These are phyloP conservation scores for Geosmithia flava DNA, from an alignment of 2,329 filamentous ascomycete genomes.

Conservation along the genomic window DNA sequence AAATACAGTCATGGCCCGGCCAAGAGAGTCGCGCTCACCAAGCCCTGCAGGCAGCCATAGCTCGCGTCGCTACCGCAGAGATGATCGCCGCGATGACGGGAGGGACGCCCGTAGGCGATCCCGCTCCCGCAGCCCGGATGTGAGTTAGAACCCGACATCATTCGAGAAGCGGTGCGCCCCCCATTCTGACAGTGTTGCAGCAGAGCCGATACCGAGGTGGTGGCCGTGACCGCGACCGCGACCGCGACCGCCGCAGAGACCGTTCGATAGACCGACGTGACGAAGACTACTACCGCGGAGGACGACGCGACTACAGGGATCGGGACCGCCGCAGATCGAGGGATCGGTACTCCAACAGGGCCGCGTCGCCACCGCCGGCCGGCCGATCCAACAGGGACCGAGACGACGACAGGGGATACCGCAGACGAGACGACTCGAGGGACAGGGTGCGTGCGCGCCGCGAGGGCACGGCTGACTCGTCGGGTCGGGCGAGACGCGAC, in stretches of 20 bases:
- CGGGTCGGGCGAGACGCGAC: constrained; percentile 52
- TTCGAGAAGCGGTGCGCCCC: constrained; percentile 1
- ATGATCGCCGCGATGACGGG: constrained; percentile 38
- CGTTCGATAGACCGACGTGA: constrained; percentile 57
- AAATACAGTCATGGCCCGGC: constrained; percentile 40
- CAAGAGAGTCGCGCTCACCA: constrained; percentile 72
- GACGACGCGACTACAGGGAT: constrained; percentile 40
- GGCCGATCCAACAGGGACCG: constrained; percentile 50
- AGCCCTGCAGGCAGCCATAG: constrained; percentile 82
- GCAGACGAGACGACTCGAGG: constrained; percentile 63
- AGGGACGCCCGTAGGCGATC: constrained; percentile 42
- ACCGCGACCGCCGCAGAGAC: constrained; percentile 53
- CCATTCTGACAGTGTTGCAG: constrained; percentile 24
- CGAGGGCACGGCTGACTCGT: constrained; percentile 62
- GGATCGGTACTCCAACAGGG: constrained; percentile 42
- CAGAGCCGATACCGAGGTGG: constrained; percentile 43
- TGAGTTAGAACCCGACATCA: constrained; percentile 27
- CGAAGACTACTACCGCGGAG: constrained; percentile 50
- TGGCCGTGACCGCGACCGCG: constrained; percentile 41
- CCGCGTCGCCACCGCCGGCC: constrained; percentile 33
- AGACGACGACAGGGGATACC: constrained; percentile 50
- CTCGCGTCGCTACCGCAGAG: constrained; percentile 55
- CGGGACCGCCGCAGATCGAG: constrained; percentile 54
- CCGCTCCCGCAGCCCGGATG: constrained; percentile 52
- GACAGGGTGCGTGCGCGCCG: constrained; percentile 51